Conservation (phyloP, 352 stramenopile genomes). For the Globisporangium carolinianum region DNA sequence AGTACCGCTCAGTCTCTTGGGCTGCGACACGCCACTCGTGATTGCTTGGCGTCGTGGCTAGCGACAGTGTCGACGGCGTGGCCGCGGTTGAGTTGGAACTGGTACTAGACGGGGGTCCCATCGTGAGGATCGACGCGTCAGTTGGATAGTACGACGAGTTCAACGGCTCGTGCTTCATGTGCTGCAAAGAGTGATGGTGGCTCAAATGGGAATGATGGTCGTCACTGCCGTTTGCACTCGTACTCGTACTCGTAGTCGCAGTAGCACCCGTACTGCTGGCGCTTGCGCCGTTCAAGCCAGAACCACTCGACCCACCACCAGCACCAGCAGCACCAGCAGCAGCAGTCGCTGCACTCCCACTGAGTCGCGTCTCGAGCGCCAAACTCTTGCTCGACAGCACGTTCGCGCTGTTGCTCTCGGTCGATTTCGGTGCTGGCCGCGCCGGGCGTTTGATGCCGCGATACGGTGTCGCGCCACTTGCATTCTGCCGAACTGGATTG, state of each 20-base stretch:
- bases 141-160: constrained; percentile 65
- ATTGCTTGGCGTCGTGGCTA: constrained; percentile 9
- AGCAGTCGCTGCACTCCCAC: constrained; percentile 9
- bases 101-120: constrained; percentile 16
- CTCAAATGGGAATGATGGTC: background rate
- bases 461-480: constrained; percentile 38
- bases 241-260: constrained; percentile 11
- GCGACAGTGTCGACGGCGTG: background rate
- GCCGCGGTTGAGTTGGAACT: background rate
- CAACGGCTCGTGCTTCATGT: constrained; percentile 57
- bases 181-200: constrained; percentile 14
- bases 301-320: background rate
- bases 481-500: constrained; percentile 55
- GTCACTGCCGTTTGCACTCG: constrained; percentile 2
- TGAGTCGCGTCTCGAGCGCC: constrained; percentile 62
- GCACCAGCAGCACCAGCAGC: background rate
- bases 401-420: constrained; percentile 70
- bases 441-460: constrained; percentile 52
- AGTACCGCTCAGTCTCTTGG: constrained; percentile 67
- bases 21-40: constrained; percentile 32
- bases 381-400: constrained; percentile 66
- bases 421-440: constrained; percentile 36
- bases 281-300: constrained; percentile 18
- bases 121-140: constrained; percentile 51
- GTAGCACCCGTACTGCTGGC: constrained; percentile 8